Evolutionary conservation across 768 basidiomycete genomes (phyloP).

Genomic region (Kwoniella europaea): DNA sequence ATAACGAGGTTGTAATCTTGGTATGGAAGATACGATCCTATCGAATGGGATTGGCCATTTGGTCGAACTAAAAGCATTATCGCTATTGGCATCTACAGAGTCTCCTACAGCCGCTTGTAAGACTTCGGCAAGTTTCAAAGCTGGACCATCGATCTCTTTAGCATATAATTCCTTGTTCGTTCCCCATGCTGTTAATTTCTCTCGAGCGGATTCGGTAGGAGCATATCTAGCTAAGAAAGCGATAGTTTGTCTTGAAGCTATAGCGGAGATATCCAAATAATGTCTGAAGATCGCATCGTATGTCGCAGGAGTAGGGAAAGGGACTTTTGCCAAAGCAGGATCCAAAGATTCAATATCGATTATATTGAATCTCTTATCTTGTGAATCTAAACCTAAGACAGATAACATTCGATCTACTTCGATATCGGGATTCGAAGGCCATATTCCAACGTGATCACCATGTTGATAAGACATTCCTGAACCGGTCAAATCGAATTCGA

Average conservation of each 20-base stretch:
- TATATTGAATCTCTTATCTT: constrained; percentile 75
- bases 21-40: constrained; percentile 88
- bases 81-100: constrained; percentile 62
- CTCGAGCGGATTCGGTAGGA: constrained; percentile 76
- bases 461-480: constrained; percentile 99
- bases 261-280: constrained; percentile 95
- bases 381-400: constrained; percentile 73
- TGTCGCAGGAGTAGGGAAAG: constrained; percentile 96
- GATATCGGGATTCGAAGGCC: constrained; percentile 91
- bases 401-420: constrained; percentile 89
- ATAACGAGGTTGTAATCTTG: constrained; percentile 94
- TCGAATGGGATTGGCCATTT: constrained; percentile 93
- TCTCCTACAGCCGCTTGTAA: constrained; percentile 89
- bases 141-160: constrained; percentile 71
- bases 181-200: constrained; percentile 74
- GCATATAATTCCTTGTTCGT: constrained; percentile 87
- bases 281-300: constrained; percentile 91
- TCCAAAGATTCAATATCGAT: constrained; percentile 96
- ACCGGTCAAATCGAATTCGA: constrained; percentile 91
- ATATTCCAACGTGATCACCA: constrained; percentile 95
- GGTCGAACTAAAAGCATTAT: constrained; percentile 70
- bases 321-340: constrained; percentile 95
- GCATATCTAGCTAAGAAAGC: constrained; percentile 85
- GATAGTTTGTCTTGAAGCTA: constrained; percentile 91
- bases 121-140: constrained; percentile 89